Percentiles rank a stretch among this genome's conserved stretches.
phyloP scores from a whole-genome alignment of 2,329 filamentous ascomycete species.

The Diaporthe sp. region DNA sequence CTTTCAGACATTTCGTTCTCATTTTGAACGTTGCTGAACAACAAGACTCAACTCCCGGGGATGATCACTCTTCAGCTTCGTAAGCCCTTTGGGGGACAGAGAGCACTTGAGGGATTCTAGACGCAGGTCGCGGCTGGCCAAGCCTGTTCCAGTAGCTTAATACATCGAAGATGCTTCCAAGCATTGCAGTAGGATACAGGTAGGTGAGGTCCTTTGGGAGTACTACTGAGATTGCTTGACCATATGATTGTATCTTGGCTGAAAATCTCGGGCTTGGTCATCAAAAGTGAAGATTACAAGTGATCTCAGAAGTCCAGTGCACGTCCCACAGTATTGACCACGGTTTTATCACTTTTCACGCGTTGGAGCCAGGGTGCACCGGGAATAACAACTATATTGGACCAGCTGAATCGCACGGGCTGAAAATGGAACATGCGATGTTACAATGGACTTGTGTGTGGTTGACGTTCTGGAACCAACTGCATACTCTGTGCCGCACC shows the following conservation, averaged over 20 bases:
- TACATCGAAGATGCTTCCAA: no score
- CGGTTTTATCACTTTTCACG: not conserved
- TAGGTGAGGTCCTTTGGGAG: no score
- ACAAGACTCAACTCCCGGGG: not conserved
- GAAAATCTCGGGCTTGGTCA: not conserved
- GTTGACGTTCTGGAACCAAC: slow-evolving; percentile 7
- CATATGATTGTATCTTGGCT: rapidly evolving
- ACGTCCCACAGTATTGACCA: not conserved
- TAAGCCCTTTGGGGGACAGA: not conserved
- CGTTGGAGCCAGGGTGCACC: no score
- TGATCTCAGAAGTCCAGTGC: not conserved
- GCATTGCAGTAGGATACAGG: no score
- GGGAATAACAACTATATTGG: not conserved
- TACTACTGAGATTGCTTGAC: not conserved
- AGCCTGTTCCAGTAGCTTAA: not conserved
- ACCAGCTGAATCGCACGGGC: not conserved
- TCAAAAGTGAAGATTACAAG: not conserved
- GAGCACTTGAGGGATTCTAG: not conserved
- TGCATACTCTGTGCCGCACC: not conserved
- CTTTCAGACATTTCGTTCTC: no score
- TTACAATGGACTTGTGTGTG: slow-evolving; percentile 1
- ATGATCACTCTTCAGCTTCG: not conserved
- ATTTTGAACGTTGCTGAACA: no score
- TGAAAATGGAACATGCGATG: not conserved
- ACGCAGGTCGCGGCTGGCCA: not conserved